These are phyloP conservation scores for Colletotrichum tamarilloi DNA, from an alignment of 2,329 filamentous ascomycete genomes.

Conservation along the genomic window DNA sequence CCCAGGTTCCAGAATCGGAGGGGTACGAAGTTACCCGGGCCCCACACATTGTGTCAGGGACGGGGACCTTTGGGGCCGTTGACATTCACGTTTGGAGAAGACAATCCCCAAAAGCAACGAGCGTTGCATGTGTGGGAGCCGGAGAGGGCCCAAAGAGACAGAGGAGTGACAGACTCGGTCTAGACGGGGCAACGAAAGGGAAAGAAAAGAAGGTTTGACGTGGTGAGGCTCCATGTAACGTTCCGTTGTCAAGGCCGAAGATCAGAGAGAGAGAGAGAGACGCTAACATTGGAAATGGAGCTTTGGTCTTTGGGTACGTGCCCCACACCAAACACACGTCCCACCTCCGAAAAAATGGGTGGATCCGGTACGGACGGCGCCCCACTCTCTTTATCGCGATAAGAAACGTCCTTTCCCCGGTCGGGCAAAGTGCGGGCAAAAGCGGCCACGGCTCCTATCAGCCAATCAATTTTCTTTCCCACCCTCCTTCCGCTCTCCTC, in stretches of 20 bases:
- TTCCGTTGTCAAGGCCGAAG: conserved; percentile 32
- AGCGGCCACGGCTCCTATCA: not conserved
- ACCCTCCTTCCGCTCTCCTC: not conserved
- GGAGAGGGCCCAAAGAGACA: not conserved
- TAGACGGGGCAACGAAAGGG: conserved; percentile 3
- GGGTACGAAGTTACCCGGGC: not conserved
- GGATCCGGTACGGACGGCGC: not conserved
- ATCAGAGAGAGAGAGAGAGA: conserved; percentile 5
- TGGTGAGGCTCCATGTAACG: conserved; percentile 36
- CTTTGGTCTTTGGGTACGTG: conserved; percentile 4
- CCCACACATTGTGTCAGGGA: conserved; percentile 17
- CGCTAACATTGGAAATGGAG: conserved; percentile 28
- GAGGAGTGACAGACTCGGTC: not conserved
- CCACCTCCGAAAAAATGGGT: not conserved
- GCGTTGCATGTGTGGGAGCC: not conserved
- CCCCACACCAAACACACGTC: not conserved
- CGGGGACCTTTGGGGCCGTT: not conserved
- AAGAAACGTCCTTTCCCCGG: not conserved
- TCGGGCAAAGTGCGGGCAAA: not conserved
- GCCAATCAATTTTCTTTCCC: conserved; percentile 20
- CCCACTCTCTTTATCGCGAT: not conserved
- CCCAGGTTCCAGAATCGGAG: conserved; percentile 20
- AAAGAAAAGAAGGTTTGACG: conserved; percentile 32
- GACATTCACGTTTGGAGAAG: not conserved
- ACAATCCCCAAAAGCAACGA: not conserved